Evolutionary conservation across 129 eudicot genomes (phyloP), one percentile per base, ranked within the genome.

Genomic region (Centella asiatica): DNA sequence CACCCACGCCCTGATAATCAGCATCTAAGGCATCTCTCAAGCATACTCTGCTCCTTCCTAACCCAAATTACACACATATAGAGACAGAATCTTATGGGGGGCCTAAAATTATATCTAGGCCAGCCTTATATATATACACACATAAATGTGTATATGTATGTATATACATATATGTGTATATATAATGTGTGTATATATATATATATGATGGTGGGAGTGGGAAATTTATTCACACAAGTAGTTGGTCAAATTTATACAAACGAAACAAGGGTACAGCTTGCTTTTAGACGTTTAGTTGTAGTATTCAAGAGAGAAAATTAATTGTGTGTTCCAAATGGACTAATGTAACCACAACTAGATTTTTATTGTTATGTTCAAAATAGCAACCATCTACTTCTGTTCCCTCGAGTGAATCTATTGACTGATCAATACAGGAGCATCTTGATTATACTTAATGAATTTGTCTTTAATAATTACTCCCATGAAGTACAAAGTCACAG

Each of bases 11-110:
- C 48, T 24, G 2, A 5, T 20, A 23, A 20, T 39, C 26, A 42
- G 24, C 51, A 48, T 17, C 28, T 4, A 12, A 37, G 62, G 65
- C 44, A 36, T 60, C 65, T 20, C 17, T 2, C 24, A 37, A 10
- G 24, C 1, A 5, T 40, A 39, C 66, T 60, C 42, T 15, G 50
- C 27, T 7, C 33, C 47, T 42, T 25, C 50, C 34, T 40, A n/a
- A 22, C 51, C 36, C 36, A 25, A 60, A 26, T 23, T 45, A 25
- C 51, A 60, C 48, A 59, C 17, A n/a, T n/a, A n/a, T n/a, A n/a
- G 36, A 24, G 51, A 60, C 51, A 60, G 66, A 60, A 60, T 60
- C 51, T 60, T 25, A n/a, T 23, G 24, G 52, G 52, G 49, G 66
- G 6, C 29, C 63, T 58, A 58, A 58, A 33, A 58, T 58, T 40